Evolutionary conservation across 768 basidiomycete genomes (phyloP), one percentile per base, ranked within the genome.

Genomic region (Leccinum obscurum): DNA sequence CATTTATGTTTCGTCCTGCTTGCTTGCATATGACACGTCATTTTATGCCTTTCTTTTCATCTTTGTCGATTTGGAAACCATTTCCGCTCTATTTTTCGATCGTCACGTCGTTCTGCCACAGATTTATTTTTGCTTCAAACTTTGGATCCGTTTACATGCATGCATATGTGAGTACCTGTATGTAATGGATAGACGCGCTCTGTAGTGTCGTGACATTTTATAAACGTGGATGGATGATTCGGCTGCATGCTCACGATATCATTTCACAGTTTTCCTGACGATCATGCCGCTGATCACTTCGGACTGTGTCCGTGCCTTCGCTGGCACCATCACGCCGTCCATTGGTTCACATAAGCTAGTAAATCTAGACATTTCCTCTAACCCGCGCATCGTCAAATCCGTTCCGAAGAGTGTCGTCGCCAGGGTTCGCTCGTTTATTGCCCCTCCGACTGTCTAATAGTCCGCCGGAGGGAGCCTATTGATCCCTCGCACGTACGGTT

Each of bases 261-360:
- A 22, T 22, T 48, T 48, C 46, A 48, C 20, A 20, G 0, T 11
- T 41, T 24, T n/a, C 35, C 52, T 10, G 10, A 52, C 32, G 22
- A 58, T 54, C 56, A 10, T 28, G 28, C 17, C 17, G 17, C 1
- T n/a, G 39, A 41, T 9, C 17, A 39, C 3, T 17, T 39, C 37
- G 14, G 35, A 22, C 48, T 51, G 1, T 7, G 17, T 15, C 34
- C 30, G 34, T 9, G 55, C n/a, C 26, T 57, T 62, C 4, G 3
- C 1, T 34, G 55, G 55, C 15, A 62, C 62, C 11, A 48, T 62
- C 26, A 34, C 44, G 5, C 55, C 55, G 14, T 32, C 56, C 34
- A 34, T 34, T 34, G 34, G 4, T 34, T 11, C 10, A 32, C 10
- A 32, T 32, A 32, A 32, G 30, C 30, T 32, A 6, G 61, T 26